Evolutionary conservation across 2,329 filamentous ascomycete species (phyloP).

Genomic region (Ceratocystis colombiana): DNA sequence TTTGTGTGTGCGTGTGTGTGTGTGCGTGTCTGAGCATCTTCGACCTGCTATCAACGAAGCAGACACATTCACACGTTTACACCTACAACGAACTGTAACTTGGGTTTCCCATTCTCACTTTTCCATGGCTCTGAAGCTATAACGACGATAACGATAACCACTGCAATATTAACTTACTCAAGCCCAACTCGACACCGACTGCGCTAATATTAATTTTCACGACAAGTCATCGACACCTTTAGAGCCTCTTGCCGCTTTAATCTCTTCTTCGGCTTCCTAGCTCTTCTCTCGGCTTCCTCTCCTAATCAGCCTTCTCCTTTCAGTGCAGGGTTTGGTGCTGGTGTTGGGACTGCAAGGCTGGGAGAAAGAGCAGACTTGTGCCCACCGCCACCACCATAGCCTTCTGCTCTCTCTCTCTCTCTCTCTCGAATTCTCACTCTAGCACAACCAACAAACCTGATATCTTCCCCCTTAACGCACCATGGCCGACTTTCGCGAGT

Average conservation of each 20-base stretch:
- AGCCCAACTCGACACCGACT: too few relatives aligned
- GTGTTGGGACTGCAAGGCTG: constrained; percentile 4
- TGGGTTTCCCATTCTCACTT: too few relatives aligned
- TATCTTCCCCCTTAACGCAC: background rate
- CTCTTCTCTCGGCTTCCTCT: background rate
- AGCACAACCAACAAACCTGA: background rate
- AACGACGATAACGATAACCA: too few relatives aligned
- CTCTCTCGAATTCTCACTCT: background rate
- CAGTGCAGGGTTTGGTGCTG: background rate
- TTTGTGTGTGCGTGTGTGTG: background rate
- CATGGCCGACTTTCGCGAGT: constrained; percentile 43
- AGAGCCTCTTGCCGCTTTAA: background rate
- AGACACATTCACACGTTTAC: too few relatives aligned
- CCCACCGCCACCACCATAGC: background rate
- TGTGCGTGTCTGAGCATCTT: background rate
- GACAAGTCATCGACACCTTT: background rate
- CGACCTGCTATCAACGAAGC: too few relatives aligned
- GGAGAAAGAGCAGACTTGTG: background rate
- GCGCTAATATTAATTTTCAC: too few relatives aligned
- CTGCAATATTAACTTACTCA: too few relatives aligned
- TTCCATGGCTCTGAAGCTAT: too few relatives aligned
- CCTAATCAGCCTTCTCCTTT: background rate
- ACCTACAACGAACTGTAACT: too few relatives aligned
- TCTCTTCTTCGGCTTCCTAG: background rate
- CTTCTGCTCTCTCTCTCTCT: background rate